Evolutionary conservation across 2,329 filamentous ascomycete species (phyloP).

Genomic region (Ophiocordyceps australis): DNA sequence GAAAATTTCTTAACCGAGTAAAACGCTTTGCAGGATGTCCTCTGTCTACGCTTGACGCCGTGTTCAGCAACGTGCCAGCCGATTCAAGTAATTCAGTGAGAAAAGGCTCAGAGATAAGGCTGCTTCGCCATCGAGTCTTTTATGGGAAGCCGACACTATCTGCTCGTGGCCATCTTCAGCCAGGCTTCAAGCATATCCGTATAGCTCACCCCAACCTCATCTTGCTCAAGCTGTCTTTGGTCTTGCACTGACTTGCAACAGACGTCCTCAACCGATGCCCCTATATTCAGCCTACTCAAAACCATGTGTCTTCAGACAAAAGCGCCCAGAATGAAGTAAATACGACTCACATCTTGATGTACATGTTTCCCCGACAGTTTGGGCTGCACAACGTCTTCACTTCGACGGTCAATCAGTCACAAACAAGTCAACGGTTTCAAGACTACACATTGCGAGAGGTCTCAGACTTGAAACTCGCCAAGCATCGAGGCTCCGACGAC

Average conservation of each 20-base stretch:
- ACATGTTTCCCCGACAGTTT: constrained; percentile 87
- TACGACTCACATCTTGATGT: constrained; percentile 63
- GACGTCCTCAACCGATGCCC: constrained; percentile 65
- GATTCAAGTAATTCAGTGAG: too few species aligned
- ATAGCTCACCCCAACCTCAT: too few species aligned
- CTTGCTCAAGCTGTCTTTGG: too few species aligned
- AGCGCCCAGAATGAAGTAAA: constrained; percentile 19
- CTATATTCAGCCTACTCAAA: neutral
- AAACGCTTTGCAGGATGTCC: too few species aligned
- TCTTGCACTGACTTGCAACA: too few species aligned
- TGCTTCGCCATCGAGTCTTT: constrained; percentile 71
- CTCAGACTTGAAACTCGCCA: too few species aligned
- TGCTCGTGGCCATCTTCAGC: constrained; percentile 44
- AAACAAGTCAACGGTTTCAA: constrained; percentile 57
- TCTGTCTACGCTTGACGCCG: too few species aligned
- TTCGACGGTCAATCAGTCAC: constrained; percentile 40
- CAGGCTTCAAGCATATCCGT: constrained; percentile 72
- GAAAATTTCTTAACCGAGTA: too few species aligned
- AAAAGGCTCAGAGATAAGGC: constrained; percentile 41
- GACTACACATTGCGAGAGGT: constrained; percentile 76
- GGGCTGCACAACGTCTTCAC: constrained; percentile 85
- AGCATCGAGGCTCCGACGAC: constrained; percentile 1
- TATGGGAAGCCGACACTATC: constrained; percentile 64
- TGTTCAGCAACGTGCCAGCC: too few species aligned
- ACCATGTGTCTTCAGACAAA: too few species aligned